These are phyloP conservation scores for Ophiostoma australiae DNA, from an alignment of 2,329 filamentous ascomycete species.

Conservation along the genomic window DNA sequence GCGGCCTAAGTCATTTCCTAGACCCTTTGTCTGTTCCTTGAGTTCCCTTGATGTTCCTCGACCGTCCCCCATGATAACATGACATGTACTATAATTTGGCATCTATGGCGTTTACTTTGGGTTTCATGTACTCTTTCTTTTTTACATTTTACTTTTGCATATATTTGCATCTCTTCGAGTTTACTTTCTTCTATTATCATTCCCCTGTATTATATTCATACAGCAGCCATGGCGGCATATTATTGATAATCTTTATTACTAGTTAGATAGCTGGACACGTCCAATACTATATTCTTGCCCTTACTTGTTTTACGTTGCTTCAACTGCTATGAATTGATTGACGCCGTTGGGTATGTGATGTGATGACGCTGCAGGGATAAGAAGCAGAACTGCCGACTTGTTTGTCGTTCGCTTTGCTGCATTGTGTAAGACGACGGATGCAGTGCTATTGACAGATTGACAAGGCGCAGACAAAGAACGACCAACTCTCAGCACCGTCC, in stretches of 20 bases:
- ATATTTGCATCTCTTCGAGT: neutral
- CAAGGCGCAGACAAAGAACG: too few relatives aligned
- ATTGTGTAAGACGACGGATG: neutral
- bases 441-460: neutral
- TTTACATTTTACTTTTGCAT: neutral
- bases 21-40: neutral
- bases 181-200: neutral
- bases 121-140: neutral
- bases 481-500: too few relatives aligned
- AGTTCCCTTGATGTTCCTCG: neutral
- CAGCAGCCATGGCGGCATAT: constrained; percentile 2
- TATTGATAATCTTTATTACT: constrained; percentile 14
- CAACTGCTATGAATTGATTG: too few relatives aligned
- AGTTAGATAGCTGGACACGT: constrained; percentile 5
- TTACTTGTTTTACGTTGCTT: too few relatives aligned
- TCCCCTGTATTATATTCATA: neutral
- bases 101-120: neutral
- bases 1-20: neutral
- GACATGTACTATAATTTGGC: constrained; percentile 7
- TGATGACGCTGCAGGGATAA: neutral
- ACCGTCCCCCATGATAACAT: neutral
- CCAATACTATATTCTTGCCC: neutral
- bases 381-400: neutral
- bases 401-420: too few relatives aligned
- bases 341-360: too few relatives aligned